phyloP scores from a whole-genome alignment of 805 yeast species.

The Cyberlindnera xylosilytica region DNA sequence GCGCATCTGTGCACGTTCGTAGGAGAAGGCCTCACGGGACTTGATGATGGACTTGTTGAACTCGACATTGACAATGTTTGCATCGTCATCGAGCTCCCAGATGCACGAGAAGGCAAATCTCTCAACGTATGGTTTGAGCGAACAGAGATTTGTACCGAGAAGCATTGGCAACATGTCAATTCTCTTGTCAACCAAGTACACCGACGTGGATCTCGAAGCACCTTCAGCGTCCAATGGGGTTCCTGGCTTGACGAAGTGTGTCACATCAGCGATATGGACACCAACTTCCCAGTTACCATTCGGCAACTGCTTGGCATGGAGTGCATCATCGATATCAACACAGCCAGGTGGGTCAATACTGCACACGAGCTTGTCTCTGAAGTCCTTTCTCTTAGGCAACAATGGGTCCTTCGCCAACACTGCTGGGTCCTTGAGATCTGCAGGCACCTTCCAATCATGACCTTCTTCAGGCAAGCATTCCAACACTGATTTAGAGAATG shows the following conservation, averaged over 20 bases:
- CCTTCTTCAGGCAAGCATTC: slow-evolving; percentile 94
- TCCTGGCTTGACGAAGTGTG: slow-evolving; percentile 92
- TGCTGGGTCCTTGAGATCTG: slow-evolving; percentile 50
- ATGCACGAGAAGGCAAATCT: slow-evolving; percentile 92
- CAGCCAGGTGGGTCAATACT: slow-evolving; percentile 97
- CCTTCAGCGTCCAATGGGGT: slow-evolving; percentile 94
- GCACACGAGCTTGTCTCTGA: slow-evolving; percentile 86
- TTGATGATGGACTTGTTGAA: slow-evolving; percentile 85
- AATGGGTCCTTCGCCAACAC: slow-evolving; percentile 45
- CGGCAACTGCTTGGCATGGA: slow-evolving; percentile 80
- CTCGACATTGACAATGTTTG: slow-evolving; percentile 74
- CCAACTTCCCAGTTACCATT: slow-evolving; percentile 97
- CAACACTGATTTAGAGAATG: slow-evolving; percentile 87
- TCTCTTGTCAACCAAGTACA: slow-evolving; percentile 94
- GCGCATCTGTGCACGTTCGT: slow-evolving; percentile 87
- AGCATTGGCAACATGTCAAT: slow-evolving; percentile 97
- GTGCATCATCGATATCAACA: slow-evolving; percentile 98
- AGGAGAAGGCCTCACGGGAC: slow-evolving; percentile 92
- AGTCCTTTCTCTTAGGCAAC: slow-evolving; percentile 65
- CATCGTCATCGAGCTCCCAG: slow-evolving; percentile 91
- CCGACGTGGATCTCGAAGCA: slow-evolving; percentile 96
- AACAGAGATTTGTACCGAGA: slow-evolving; percentile 93
- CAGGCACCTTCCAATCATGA: slow-evolving; percentile 88
- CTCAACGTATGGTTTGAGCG: slow-evolving; percentile 91
- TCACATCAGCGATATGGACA: slow-evolving; percentile 98